Evolutionary conservation across 352 stramenopile genomes (phyloP), one percentile per base, ranked within the genome.

Genomic region (Pythium plurisporium): DNA sequence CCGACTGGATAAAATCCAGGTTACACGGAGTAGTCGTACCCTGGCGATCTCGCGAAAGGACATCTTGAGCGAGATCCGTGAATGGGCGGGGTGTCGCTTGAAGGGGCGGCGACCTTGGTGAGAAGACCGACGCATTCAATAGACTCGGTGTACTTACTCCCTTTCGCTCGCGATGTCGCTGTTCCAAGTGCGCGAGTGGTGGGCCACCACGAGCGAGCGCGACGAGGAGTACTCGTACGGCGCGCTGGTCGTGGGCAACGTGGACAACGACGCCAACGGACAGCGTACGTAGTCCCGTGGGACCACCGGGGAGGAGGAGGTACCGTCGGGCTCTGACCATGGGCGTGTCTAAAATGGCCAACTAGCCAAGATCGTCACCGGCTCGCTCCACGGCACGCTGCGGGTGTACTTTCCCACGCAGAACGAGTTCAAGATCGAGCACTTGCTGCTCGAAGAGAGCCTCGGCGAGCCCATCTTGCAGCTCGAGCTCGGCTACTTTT

Each of bases 161-260:
- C n/a, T n/a, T n/a, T n/a, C n/a, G n/a, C n/a, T n/a, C 27, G 9
- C 11, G n/a, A 95, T 96, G 86, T 96, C 86, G 59, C 82, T 97
- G 56, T 97, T 97, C 78, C 83, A 94, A 62, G 76, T 89, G 49
- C 76, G 86, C 57, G 85, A 96, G 62, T 97, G 87, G 86, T 97
- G 89, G 89, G 56, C 70, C 42, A 73, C 79, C 37, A 86, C 82
- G 68, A 75, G 79, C 54, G 81, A 88, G 55, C 55, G 60, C 48
- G 65, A 73, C 29, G 89, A 96, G 47, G 89, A 97, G 58, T 96
- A 89, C 56, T 84, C 86, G 44, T 72, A 73, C 25, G 84, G 81
- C 2, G 82, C 69, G 17, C 70, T 97, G 20, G 74, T 69, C 7
- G 68, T 96, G 25, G 87, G 87, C 31, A 97, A 97, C 55, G 76